Conservation (phyloP, 768 basidiomycete species). For the Tremella mesenterica region DNA sequence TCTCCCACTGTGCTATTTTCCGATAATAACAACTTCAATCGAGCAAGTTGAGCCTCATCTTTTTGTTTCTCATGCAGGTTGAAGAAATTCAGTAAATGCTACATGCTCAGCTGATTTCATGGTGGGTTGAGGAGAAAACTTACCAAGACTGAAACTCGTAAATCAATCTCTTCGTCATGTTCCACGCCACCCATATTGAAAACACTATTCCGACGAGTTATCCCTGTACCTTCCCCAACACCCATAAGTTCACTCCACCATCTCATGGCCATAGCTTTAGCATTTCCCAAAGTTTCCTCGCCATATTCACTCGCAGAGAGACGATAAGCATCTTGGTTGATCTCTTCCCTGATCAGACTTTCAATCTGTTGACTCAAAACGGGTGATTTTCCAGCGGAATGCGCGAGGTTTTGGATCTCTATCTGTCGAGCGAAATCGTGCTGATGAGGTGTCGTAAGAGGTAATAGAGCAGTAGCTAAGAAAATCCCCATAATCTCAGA, state of each 20-base stretch:
- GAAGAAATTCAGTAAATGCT: conserved; percentile 33
- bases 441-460: conserved; percentile 5
- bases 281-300: conserved; percentile 10
- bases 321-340: background rate
- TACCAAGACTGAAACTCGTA: conserved; percentile 33
- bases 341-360: background rate
- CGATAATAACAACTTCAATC: conserved; percentile 66
- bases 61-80: conserved; percentile 20
- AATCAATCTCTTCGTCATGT: conserved; percentile 31
- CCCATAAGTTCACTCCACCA: conserved; percentile 34
- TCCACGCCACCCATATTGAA: conserved; percentile 19
- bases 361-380: conserved; percentile 6
- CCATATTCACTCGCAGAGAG: conserved; percentile 5
- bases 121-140: conserved; percentile 1
- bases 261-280: conserved; percentile 11
- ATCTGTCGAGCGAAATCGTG: conserved; percentile 12
- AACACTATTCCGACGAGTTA: conserved; percentile 9
- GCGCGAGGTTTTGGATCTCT: background rate
- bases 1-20: conserved; percentile 73
- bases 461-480: conserved; percentile 19
- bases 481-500: conserved; percentile 26
- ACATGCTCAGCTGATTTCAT: background rate
- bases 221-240: background rate
- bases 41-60: conserved; percentile 47
- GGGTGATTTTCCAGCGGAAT: too few relatives aligned